Base-by-base conservation (phyloP, 345 rosid species). In the Triadica sebifera region DNA sequence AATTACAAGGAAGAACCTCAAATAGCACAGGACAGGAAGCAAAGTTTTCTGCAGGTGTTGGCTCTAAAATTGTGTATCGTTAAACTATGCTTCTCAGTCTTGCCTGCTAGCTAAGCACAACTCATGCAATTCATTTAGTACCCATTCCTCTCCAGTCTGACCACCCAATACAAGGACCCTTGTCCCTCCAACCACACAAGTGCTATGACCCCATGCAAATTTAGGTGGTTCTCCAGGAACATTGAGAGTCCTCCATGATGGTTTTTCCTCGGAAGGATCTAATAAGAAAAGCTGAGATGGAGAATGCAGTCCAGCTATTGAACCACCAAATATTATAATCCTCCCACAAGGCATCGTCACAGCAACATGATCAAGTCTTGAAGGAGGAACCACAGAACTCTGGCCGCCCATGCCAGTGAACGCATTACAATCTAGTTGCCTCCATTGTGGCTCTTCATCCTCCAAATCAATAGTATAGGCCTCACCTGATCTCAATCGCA, bases 271-370 rank as follows among this genome's bases (percentile, higher is more conserved):
- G 0, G 89, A 77, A 16, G 97, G 98, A 77, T 91, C 97, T 71
- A 91, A 69, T 22, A 94, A 88, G 78, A 89, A 94, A 13, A 90
- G 92, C 76, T 90, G 96, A 2, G 97, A 88, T 50, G 97, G 96
- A 25, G 96, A 90, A 80, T 94, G 97, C 74, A 94, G 77, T 25
- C 97, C 98, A 6, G 88, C 90, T 9, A 91, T 88, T 12, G 98
- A 94, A 45, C 98, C 97, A 34, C 98, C 98, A 61, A 94, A 94
- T 65, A 90, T 86, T 56, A 94, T 87, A 65, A 94, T 88, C 80
- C 98, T 82, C 69, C 98, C 97, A 67, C 98, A 90, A 4, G 97
- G 97, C 97, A 91, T 94, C 87, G 94, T 94, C 66, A 91, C 91
- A 22, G 96, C 98, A 38, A 94, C 96, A 34, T 94, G 98, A 77